Evolutionary conservation across 345 rosid species (phyloP).

Genomic region (Gossypium mustelinum): DNA sequence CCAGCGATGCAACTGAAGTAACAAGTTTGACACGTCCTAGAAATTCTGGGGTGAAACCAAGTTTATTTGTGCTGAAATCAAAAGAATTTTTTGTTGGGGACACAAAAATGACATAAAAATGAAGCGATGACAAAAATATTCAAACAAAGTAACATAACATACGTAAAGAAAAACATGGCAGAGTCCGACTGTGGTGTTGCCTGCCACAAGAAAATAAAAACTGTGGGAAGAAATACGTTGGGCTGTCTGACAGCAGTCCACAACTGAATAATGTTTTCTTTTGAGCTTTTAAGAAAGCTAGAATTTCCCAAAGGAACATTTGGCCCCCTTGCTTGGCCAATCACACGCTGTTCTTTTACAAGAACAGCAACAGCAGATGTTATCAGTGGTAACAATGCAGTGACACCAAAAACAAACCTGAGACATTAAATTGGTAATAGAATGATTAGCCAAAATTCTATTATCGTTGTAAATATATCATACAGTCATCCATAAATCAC

Average conservation of each 20-base stretch:
- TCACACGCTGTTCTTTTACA: conserved; percentile 71
- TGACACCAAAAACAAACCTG: conserved; percentile 95
- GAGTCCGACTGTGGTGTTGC: conserved; percentile 98
- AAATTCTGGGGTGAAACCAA: conserved; percentile 93
- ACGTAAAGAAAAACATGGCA: conserved; percentile 98
- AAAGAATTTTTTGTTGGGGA: conserved; percentile 5
- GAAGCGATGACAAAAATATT: conserved; percentile 7
- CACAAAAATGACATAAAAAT: background rate
- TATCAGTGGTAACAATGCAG: conserved; percentile 74
- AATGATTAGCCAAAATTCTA: conserved; percentile 13
- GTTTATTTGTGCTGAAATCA: conserved; percentile 77
- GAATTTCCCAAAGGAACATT: conserved; percentile 35
- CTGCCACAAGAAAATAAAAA: conserved; percentile 96
- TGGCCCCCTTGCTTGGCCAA: conserved; percentile 39
- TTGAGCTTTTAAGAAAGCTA: conserved; percentile 63
- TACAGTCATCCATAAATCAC: background rate
- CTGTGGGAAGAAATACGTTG: conserved; percentile 72
- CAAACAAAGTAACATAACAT: conserved; percentile 23
- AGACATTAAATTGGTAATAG: conserved; percentile 27
- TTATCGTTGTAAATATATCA: background rate
- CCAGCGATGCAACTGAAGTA: conserved; percentile 82
- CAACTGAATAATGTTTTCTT: conserved; percentile 53
- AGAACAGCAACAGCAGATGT: conserved; percentile 95
- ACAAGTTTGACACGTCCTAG: conserved; percentile 91
- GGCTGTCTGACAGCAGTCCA: conserved; percentile 84